Evolutionary conservation across 1,284 basidiomycete genomes (phyloP), one percentile per base, ranked within the genome.

Genomic region (Neotropicomus parvogracilis): DNA sequence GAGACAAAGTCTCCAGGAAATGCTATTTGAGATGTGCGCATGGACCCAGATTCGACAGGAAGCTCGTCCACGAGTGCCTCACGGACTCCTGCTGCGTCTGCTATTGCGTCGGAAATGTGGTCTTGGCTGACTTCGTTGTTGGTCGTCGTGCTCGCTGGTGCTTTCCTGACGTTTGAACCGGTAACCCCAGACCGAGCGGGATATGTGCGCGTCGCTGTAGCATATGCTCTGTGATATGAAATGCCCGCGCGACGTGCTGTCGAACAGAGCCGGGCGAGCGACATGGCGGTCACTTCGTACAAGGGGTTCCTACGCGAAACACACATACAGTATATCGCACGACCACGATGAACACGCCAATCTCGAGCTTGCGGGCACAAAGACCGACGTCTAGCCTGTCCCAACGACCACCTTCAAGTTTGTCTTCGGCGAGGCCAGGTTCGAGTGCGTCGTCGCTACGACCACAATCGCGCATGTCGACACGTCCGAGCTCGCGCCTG

Each of bases 391-490:
- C 53, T 16, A 54, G 53, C n/a, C 55, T 65, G 11, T 69, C 70
- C 55, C 37, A 70, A 52, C 58, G 68, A 33, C 70, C 71, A 2
- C 46, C 54, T 17, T 72, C 71, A 1, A 67, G 64, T 19, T 42
- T 64, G 40, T 70, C 69, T 9, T 54, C 58, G 20, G 46, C 57
- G 17, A 65, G 70, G 16, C 65, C 73, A 16, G 49, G 54, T 3
- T 75, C 75, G 21, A 71, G 70, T 24, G 62, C 69, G 3, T 73
- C 70, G 0, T 63, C 70, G 4, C 56, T 63, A 46, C 76, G 62
- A 64, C 79, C 62, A 46, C 68, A 60, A 2, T 86, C 85, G 3
- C 78, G 83, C 27, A 65, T 79, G 33, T 79, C 80, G 13, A 59
- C 59, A n/a, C 70, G 80, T 20, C 74, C 80, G 9, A 67, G 72